Evolutionary conservation across 164 flowering plant species (phyloP).

Genomic region (Aristolochia contorta): DNA sequence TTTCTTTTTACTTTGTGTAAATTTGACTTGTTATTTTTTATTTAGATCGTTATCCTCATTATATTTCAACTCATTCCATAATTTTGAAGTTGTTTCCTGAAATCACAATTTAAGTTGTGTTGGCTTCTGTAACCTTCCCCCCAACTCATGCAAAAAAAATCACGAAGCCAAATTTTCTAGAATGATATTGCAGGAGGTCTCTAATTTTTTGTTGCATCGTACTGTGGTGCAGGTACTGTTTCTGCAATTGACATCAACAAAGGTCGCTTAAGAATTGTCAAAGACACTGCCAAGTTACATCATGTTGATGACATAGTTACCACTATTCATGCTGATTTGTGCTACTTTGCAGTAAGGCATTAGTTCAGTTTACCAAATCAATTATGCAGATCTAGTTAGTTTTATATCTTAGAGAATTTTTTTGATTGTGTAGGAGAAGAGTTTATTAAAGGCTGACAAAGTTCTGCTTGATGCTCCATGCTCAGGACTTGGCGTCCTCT

Average conservation of each 20-base stretch:
- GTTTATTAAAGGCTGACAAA: slow-evolving; percentile 45
- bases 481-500: slow-evolving; percentile 90
- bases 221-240: slow-evolving; percentile 43
- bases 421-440: slow-evolving; percentile 28
- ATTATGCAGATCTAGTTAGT: background rate
- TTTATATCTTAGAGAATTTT: background rate
- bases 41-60: background rate
- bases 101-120: too few relatives aligned
- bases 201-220: too few relatives aligned
- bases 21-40: background rate
- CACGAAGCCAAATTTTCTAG: too few relatives aligned
- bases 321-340: slow-evolving; percentile 61
- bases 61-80: background rate
- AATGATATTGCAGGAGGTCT: too few relatives aligned
- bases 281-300: slow-evolving; percentile 70
- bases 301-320: slow-evolving; percentile 49
- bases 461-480: slow-evolving; percentile 93
- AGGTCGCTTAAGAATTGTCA: slow-evolving; percentile 74
- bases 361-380: background rate
- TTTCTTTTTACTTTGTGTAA: background rate
- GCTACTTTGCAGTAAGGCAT: slow-evolving; percentile 45
- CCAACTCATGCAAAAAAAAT: too few relatives aligned
- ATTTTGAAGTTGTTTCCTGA: background rate
- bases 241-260: slow-evolving; percentile 74
- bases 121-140: too few relatives aligned